A percentile compares a stretch with the other conserved stretches of the same genome.
Evolutionary conservation across 2,329 filamentous ascomycete genomes (phyloP).

Genomic region (Thielaviopsis musarum): DNA sequence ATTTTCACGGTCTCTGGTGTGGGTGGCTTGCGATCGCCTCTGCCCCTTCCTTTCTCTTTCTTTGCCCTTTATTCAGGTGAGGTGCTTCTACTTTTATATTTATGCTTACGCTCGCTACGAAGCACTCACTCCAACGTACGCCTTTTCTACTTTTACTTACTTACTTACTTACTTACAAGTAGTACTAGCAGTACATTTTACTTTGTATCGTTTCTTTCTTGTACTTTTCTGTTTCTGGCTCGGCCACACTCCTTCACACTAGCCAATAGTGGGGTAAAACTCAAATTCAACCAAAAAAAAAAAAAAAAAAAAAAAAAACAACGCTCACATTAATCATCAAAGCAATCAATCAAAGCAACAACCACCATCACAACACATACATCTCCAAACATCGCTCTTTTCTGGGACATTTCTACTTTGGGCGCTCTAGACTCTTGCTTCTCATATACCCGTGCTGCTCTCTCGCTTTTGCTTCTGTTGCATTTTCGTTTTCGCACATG

Average conservation of each 20-base stretch:
- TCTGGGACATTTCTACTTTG: background rate
- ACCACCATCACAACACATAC: background rate
- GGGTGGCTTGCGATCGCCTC: background rate
- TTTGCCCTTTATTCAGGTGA: background rate
- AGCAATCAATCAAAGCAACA: background rate
- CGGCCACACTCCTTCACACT: background rate
- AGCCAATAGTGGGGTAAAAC: conserved; percentile 8
- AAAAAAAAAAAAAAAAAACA: background rate
- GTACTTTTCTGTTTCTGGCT: background rate
- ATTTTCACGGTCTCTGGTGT: too few relatives aligned
- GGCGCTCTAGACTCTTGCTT: background rate
- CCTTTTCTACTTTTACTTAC: too few relatives aligned
- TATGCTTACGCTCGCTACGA: background rate
- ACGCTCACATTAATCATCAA: background rate
- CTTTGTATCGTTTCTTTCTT: background rate
- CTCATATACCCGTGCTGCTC: too few relatives aligned
- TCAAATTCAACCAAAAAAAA: background rate
- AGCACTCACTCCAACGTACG: too few relatives aligned
- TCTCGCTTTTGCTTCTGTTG: background rate
- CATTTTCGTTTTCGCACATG: background rate
- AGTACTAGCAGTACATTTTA: too few relatives aligned
- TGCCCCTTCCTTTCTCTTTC: background rate
- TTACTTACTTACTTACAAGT: too few relatives aligned
- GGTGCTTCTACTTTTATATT: background rate
- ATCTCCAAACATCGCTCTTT: background rate